Evolutionary conservation across 139 green algal genomes (phyloP), one percentile per base, ranked within the genome.

Genomic region (Chlorella sp.): DNA sequence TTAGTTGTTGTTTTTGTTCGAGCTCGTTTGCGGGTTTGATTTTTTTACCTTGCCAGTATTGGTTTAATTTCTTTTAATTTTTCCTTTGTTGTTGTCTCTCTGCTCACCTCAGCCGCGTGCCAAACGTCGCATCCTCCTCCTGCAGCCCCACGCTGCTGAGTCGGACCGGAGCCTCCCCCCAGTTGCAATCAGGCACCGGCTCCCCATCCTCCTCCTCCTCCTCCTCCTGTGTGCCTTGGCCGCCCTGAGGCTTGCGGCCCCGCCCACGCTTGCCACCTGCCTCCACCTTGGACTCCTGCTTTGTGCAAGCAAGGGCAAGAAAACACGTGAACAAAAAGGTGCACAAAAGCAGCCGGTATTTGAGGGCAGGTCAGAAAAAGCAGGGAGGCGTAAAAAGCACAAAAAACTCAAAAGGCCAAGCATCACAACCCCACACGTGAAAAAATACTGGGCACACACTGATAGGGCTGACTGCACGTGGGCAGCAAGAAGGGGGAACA

Each of bases 231-330:
- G 22, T 21, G 24, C 39, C 77, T 2, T 36, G 21, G 37, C 77
- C 21, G 18, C 11, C 18, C 39, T 60, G 81, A 19, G 53, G 32
- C 57, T 48, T 61, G 32, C 53, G 53, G 81, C 81, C 81, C 11
- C 81, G 81, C 53, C 57, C 15, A 16, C 53, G 81, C 32, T 7
- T 64, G 77, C 39, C 77, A 39, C 39, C 21, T 7, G 81, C 77
- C 19, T 83, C 79, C 30, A 68, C 81, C n/a, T 42, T 86, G 53
- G 32, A 37, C 22, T 87, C 60, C 83, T 87, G 83, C 80, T 37
- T 37, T 11, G 48, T 5, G 48, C 48, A 57, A 57, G 48, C 48
- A 9, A 80, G 16, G 28, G 66, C 66, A 75, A 32, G 16, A 18
- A 18, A 14, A 68, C 14, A 68, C 60, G 60, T 68, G 60, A 32